Percentiles rank a stretch among this genome's conserved stretches.
phyloP scores from a whole-genome alignment of 2,329 filamentous ascomycete species.

The Endothia cerciana region DNA sequence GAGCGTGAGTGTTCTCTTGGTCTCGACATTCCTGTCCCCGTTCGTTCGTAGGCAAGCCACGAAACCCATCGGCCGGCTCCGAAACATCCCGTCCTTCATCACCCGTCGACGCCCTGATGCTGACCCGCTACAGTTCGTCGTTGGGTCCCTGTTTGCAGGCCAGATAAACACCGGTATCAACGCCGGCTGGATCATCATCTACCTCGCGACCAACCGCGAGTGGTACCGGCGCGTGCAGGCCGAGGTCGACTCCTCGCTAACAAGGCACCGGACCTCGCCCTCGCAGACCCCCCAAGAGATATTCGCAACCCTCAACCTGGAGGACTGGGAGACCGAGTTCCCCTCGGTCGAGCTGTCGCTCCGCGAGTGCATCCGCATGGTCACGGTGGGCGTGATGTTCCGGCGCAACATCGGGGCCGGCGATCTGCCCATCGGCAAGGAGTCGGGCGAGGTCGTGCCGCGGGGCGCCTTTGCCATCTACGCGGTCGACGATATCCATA shows the following conservation, averaged over 20 bases:
- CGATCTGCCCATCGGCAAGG: constrained; percentile 45
- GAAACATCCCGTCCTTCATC: no score
- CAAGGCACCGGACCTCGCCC: constrained; percentile 43
- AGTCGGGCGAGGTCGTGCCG: constrained; percentile 54
- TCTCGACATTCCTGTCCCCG: neutral
- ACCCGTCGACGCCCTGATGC: neutral
- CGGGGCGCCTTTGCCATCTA: constrained; percentile 50
- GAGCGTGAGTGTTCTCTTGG: constrained; percentile 37
- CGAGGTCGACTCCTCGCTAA: constrained; percentile 51
- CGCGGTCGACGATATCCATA: constrained; percentile 51
- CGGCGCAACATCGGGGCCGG: constrained; percentile 53
- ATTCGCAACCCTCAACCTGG: constrained; percentile 49
- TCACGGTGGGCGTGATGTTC: constrained; percentile 51
- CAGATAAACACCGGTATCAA: constrained; percentile 61
- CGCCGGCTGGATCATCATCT: constrained; percentile 55
- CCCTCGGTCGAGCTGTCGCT: constrained; percentile 55
- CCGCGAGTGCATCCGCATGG: constrained; percentile 57
- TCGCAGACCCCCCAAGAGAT: constrained; percentile 41
- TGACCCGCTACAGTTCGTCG: constrained; percentile 46
- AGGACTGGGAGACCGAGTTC: constrained; percentile 60
- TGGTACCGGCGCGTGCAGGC: constrained; percentile 50
- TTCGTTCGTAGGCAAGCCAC: no score
- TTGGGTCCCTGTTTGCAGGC: constrained; percentile 60
- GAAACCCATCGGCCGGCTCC: no score
- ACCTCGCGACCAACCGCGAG: constrained; percentile 50